Conservation (phyloP, 192 early-diverging fungal genomes). For the Dissophora globulifera region DNA sequence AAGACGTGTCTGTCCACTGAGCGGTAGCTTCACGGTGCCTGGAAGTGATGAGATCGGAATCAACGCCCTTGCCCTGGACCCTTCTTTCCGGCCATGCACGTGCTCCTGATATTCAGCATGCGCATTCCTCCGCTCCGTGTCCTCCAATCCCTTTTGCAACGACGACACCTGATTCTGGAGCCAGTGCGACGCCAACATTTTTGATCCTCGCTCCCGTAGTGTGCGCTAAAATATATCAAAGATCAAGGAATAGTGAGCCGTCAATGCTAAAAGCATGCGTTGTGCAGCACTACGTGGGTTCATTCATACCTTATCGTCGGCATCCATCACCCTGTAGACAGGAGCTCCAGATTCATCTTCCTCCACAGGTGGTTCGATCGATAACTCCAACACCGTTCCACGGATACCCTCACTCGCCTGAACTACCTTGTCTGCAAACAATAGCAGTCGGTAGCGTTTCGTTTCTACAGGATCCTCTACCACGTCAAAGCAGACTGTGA, state of each 20-base stretch:
- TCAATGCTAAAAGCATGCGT: too few species aligned
- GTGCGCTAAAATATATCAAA: too few species aligned
- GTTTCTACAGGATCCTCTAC: conserved; percentile 26
- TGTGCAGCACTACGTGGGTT: too few species aligned
- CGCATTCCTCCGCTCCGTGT: conserved; percentile 3
- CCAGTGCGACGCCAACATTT: conserved; percentile 47
- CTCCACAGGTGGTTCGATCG: conserved; percentile 8
- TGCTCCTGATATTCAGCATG: background rate
- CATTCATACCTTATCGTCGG: conserved; percentile 52
- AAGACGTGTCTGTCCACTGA: conserved; percentile 20
- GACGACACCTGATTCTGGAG: conserved; percentile 48
- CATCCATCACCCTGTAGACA: conserved; percentile 35
- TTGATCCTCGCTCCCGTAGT: conserved; percentile 41
- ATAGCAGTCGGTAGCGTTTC: conserved; percentile 15
- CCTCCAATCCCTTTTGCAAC: conserved; percentile 32
- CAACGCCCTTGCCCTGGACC: background rate
- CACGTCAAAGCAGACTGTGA: conserved; percentile 24
- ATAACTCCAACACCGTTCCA: conserved; percentile 39
- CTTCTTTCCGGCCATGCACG: background rate
- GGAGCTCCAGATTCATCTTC: conserved; percentile 2
- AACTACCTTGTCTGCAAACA: conserved; percentile 35
- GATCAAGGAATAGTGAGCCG: too few species aligned
- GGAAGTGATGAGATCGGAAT: conserved; percentile 28
- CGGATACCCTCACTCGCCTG: conserved; percentile 46
- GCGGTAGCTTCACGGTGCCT: conserved; percentile 22